Evolutionary conservation across 495 filamentous ascomycete genomes (phyloP), one percentile per base, ranked within the genome.

Genomic region (Trichoderma virens): DNA sequence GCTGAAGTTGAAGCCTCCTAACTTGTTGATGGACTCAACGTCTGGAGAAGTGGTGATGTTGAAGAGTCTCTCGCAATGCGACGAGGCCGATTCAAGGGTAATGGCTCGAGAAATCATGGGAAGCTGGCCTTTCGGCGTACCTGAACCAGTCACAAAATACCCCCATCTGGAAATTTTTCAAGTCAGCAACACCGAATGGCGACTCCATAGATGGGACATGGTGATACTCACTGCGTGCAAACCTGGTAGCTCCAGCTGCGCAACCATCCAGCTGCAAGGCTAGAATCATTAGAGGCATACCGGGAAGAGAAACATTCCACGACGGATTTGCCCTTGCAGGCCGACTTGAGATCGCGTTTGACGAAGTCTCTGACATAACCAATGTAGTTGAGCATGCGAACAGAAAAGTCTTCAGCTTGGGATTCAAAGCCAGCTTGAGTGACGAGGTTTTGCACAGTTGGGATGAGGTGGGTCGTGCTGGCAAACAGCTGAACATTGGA

Each of bases 41-140:
- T 89, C 71, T 0, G 88, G 76, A 0, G 80, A 79, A 2, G 71
- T 71, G 13, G 78, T 82, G 70, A 91, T 83, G 71, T 86, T 84
- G 82, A 88, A 92, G 4, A 81, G 80, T 11, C 78, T 70, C 2
- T 72, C 67, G 77, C 89, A 91, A 66, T 84, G 74, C 3, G 78
- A 27, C 6, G 79, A 76, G 5, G 75, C 65, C 70, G 83, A 89
- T 13, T 79, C 71, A 0, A 90, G 64, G 67, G 82, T 78, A 64
- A 88, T 77, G 1, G 81, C 78, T 8, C 88, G 85, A 8, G 87
- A 90, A 64, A 91, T 79, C 6, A 92, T 69, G 0, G 89, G 86
- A 0, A 83, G 78, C 65, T 85, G 80, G 65, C 75, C 68, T 0
- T 67, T 45, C 0, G 88, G 88, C 1, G 85, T 83, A 30, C 83